phyloP scores from a whole-genome alignment of 257 asterid species.

The Jaltomata sinuosa region DNA sequence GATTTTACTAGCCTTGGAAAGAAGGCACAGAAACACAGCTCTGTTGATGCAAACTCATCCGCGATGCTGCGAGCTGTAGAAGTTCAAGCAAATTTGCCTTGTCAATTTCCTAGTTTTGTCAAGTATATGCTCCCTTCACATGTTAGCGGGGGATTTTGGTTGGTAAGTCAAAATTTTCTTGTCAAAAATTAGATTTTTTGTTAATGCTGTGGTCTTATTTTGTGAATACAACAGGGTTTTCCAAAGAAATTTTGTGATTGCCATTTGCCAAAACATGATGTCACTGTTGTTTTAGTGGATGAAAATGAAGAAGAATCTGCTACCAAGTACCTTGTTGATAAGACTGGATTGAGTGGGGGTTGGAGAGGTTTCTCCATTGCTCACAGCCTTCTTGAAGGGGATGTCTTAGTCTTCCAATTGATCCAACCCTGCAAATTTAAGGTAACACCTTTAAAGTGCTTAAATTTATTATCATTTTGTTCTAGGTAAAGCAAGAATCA shows the following conservation, averaged over 20 bases:
- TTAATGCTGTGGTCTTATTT: background rate
- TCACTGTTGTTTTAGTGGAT: slow-evolving; percentile 35
- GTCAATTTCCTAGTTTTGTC: slow-evolving; percentile 34
- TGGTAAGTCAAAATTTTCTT: slow-evolving; percentile 32
- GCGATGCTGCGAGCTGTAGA: slow-evolving; percentile 26
- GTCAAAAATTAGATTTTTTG: background rate
- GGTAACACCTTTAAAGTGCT: slow-evolving; percentile 27
- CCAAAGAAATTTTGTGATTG: slow-evolving; percentile 36
- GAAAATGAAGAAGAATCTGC: slow-evolving; percentile 29
- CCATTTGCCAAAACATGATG: slow-evolving; percentile 53
- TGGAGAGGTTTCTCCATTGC: slow-evolving; percentile 65
- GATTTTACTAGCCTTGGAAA: slow-evolving; percentile 15
- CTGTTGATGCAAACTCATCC: slow-evolving; percentile 15
- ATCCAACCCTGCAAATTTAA: slow-evolving; percentile 43
- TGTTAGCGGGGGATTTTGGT: slow-evolving; percentile 45
- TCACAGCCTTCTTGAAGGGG: slow-evolving; percentile 59
- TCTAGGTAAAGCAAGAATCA: background rate
- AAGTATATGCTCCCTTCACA: slow-evolving; percentile 50
- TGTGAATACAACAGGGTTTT: slow-evolving; percentile 27
- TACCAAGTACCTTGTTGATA: slow-evolving; percentile 31
- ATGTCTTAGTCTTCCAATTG: slow-evolving; percentile 51
- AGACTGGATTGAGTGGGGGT: slow-evolving; percentile 51
- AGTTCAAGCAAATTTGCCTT: slow-evolving; percentile 26
- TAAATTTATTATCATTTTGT: background rate
- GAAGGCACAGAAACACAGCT: slow-evolving; percentile 1